Percentiles rank a stretch among this genome's conserved stretches.
These are phyloP conservation scores for Xylaria multiplex DNA, from an alignment of 2,329 filamentous ascomycete species.

Conservation along the genomic window DNA sequence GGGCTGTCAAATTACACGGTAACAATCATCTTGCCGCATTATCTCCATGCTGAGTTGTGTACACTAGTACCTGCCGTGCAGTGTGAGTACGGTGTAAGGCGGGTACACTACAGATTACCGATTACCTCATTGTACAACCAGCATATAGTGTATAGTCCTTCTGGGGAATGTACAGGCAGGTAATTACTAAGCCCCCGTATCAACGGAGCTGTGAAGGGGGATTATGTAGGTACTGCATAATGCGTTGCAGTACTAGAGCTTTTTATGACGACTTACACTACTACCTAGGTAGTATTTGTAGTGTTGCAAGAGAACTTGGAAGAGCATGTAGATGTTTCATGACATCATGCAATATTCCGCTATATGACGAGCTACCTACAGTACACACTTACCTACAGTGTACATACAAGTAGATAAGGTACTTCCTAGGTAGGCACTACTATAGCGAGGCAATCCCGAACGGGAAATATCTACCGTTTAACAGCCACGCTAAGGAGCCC, in stretches of 20 bases:
- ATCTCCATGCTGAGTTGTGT: slow-evolving; percentile 14
- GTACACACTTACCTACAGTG: no score
- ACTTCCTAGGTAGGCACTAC: no score
- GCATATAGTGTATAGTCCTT: not conserved
- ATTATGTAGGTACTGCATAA: not conserved
- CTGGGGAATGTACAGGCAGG: not conserved
- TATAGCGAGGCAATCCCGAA: not conserved
- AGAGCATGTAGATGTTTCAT: slow-evolving; percentile 20
- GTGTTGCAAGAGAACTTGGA: not conserved
- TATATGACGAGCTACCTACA: slow-evolving; percentile 7
- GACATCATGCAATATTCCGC: slow-evolving; percentile 33
- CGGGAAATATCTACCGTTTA: not conserved
- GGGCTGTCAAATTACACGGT: slow-evolving; percentile 28
- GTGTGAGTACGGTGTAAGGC: no score
- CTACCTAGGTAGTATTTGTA: no score
- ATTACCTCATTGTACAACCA: no score
- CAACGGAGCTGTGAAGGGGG: not conserved
- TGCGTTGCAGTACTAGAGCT: not conserved
- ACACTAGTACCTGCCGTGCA: not conserved
- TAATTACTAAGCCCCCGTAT: not conserved
- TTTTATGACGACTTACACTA: slow-evolving; percentile 1
- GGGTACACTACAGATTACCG: no score
- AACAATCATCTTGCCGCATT: slow-evolving; percentile 17
- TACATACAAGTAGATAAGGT: no score
- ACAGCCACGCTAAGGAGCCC: slow-evolving; percentile 15